Evolutionary conservation across 2,329 filamentous ascomycete genomes (phyloP).

Genomic region (Aspergillus terreus): DNA sequence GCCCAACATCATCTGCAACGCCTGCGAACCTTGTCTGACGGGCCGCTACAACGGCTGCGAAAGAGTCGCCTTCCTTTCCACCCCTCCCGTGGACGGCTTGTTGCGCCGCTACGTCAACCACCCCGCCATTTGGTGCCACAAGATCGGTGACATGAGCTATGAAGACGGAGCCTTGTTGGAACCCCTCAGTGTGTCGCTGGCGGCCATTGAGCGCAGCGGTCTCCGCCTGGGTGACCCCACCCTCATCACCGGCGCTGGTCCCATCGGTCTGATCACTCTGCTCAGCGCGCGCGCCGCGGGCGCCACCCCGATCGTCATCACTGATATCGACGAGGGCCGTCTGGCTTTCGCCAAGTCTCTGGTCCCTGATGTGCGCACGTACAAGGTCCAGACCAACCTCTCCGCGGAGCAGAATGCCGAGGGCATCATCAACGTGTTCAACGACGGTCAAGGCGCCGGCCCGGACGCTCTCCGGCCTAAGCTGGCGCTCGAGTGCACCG

Average conservation of each 20-base stretch:
- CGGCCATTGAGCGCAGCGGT: conserved; percentile 78
- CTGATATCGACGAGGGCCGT: conserved; percentile 85
- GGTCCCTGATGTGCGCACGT: conserved; percentile 73
- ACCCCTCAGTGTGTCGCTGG: conserved; percentile 82
- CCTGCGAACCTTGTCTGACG: conserved; percentile 85
- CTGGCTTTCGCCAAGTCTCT: conserved; percentile 81
- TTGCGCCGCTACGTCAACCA: conserved; percentile 92
- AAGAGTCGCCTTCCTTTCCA: conserved; percentile 79
- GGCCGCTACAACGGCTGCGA: conserved; percentile 96
- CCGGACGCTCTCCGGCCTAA: conserved; percentile 68
- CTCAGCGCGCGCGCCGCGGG: conserved; percentile 82
- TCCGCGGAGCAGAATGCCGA: conserved; percentile 67
- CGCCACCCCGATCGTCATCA: conserved; percentile 86
- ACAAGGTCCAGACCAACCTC: conserved; percentile 47
- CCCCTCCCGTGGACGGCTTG: conserved; percentile 82
- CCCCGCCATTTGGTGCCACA: conserved; percentile 91
- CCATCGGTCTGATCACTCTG: conserved; percentile 86
- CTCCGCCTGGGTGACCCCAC: conserved; percentile 82
- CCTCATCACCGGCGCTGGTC: conserved; percentile 86
- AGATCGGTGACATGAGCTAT: conserved; percentile 87
- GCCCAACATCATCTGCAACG: conserved; percentile 87
- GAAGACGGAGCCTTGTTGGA: conserved; percentile 90
- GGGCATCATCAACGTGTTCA: conserved; percentile 66
- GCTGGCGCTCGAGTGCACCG: conserved; percentile 87
- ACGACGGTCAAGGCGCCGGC: conserved; percentile 37